A percentile compares a stretch with the other conserved stretches of the same genome.
Evolutionary conservation across 2,329 filamentous ascomycete genomes (phyloP).

Genomic region (Neopestalotiopsis sp.): DNA sequence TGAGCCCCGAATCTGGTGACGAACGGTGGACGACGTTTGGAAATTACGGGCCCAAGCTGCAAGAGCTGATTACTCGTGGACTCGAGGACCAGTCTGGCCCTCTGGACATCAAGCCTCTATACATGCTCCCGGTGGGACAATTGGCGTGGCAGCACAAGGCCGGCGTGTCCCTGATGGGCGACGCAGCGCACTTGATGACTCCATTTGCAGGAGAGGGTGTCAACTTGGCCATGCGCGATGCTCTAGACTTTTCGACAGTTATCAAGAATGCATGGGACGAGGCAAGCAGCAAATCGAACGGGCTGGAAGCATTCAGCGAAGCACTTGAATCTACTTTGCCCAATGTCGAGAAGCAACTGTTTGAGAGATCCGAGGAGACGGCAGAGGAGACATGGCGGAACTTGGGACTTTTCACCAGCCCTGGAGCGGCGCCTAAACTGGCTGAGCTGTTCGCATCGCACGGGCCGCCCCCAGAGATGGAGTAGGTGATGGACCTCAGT

Average conservation of each 20-base stretch:
- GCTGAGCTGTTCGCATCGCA: neutral
- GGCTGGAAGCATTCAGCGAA: neutral
- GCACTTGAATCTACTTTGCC: neutral
- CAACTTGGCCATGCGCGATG: constrained; percentile 53
- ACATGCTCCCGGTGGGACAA: constrained; percentile 32
- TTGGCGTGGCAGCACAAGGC: constrained; percentile 30
- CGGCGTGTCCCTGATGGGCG: constrained; percentile 56
- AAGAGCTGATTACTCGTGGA: neutral
- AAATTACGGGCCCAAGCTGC: constrained; percentile 8
- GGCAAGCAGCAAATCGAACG: neutral
- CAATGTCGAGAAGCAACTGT: neutral
- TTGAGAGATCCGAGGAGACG: neutral
- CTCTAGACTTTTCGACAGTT: constrained; percentile 40
- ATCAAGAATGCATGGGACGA: constrained; percentile 12
- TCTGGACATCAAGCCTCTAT: constrained; percentile 22
- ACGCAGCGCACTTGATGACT: constrained; percentile 56
- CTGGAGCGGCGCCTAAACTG: neutral
- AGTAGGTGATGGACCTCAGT: neutral
- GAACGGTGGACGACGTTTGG: constrained; percentile 2
- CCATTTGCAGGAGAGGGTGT: constrained; percentile 56
- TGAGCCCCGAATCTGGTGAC: constrained; percentile 3
- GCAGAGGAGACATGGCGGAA: constrained; percentile 5
- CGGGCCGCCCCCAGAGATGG: neutral
- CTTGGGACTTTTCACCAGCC: neutral
- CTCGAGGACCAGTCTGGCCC: constrained; percentile 5